Conservation (phyloP, 1,139 yeast genomes). For the Yamadazyma dushanensis region DNA sequence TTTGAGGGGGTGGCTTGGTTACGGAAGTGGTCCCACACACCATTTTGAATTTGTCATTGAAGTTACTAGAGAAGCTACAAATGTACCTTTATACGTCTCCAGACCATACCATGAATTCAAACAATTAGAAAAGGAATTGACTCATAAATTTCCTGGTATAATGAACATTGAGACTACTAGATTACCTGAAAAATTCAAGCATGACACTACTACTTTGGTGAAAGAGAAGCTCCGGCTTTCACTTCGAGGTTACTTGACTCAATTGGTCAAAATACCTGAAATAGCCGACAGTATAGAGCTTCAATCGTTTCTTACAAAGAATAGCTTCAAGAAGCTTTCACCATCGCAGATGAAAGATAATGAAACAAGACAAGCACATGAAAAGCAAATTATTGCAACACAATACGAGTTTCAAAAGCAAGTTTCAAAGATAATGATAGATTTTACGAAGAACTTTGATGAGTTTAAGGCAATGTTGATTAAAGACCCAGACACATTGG, state of each 20-base stretch:
- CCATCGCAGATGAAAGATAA: conserved; percentile 54
- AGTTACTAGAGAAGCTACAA: conserved; percentile 24
- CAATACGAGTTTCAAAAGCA: conserved; percentile 74
- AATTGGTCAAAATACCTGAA: conserved; percentile 53
- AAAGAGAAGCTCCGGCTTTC: conserved; percentile 74
- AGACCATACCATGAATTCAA: conserved; percentile 69
- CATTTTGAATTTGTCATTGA: conserved; percentile 48
- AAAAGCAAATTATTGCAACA: conserved; percentile 57
- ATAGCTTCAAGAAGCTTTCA: conserved; percentile 26
- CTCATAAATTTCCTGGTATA: conserved; percentile 57
- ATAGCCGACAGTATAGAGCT: conserved; percentile 55
- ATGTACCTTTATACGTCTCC: conserved; percentile 45
- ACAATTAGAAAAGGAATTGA: conserved; percentile 41
- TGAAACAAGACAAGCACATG: conserved; percentile 57
- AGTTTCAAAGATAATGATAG: conserved; percentile 45
- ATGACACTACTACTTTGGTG: conserved; percentile 24
- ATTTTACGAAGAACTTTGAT: conserved; percentile 52
- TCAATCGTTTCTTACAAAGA: conserved; percentile 49
- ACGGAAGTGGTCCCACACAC: conserved; percentile 16
- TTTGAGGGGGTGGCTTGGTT: conserved; percentile 7
- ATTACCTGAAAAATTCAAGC: conserved; percentile 53
- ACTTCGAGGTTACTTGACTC: conserved; percentile 66
- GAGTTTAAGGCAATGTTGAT: conserved; percentile 55
- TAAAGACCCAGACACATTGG: conserved; percentile 48
- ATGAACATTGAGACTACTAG: conserved; percentile 53